A percentile compares a stretch with the other conserved stretches of the same genome.
phyloP scores from a whole-genome alignment of 805 yeast species.

The Candida cerambycidarum region DNA sequence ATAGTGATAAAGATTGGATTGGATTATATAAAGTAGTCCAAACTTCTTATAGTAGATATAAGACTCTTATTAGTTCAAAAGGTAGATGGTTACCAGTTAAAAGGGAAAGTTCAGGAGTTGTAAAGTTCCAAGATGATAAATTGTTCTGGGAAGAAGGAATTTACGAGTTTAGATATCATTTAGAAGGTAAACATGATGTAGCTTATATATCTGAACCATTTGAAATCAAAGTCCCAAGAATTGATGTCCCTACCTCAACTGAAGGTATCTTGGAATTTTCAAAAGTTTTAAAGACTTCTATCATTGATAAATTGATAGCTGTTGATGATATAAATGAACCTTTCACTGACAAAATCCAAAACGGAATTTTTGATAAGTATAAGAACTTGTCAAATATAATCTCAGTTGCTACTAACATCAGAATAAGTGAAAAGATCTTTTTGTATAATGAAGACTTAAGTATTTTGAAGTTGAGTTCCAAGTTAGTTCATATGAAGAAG shows the following conservation, averaged over 20 bases:
- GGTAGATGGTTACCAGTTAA: constrained; percentile 61
- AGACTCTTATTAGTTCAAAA: constrained; percentile 59
- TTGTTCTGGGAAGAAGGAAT: constrained; percentile 67
- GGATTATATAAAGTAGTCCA: constrained; percentile 68
- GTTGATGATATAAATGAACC: constrained; percentile 25
- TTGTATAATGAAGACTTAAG: constrained; percentile 28
- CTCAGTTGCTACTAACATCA: constrained; percentile 34
- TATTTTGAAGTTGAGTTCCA: constrained; percentile 27
- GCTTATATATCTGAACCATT: constrained; percentile 63
- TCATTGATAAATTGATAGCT: constrained; percentile 32
- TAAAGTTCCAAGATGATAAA: constrained; percentile 47
- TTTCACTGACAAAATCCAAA: constrained; percentile 26
- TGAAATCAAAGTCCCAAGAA: constrained; percentile 48
- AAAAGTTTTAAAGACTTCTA: constrained; percentile 25
- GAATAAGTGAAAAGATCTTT: constrained; percentile 38
- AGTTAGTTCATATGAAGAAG: constrained; percentile 34
- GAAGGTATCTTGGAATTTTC: constrained; percentile 34
- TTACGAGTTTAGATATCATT: constrained; percentile 74
- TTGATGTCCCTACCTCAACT: constrained; percentile 32
- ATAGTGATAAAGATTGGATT: constrained; percentile 65
- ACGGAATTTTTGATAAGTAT: constrained; percentile 30
- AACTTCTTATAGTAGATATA: constrained; percentile 53
- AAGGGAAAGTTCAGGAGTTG: constrained; percentile 41
- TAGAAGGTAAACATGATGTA: constrained; percentile 68
- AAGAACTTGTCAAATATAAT: constrained; percentile 27